phyloP scores from a whole-genome alignment of 2,329 filamentous ascomycete species.

The Fusarium luffae region DNA sequence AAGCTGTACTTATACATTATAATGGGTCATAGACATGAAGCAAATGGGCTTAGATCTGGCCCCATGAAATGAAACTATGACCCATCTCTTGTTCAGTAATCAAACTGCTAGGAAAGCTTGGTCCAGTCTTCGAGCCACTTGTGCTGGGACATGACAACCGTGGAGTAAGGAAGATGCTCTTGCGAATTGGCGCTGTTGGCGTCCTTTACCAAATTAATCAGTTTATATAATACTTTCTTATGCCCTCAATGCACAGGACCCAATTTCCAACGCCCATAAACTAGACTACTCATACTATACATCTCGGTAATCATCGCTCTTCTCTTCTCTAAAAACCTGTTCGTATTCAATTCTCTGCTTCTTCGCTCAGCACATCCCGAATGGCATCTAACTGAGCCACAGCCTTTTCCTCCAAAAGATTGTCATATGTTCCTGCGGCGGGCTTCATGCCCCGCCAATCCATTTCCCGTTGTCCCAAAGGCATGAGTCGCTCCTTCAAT shows the following conservation, averaged over 20 bases:
- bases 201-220: constrained; percentile 14
- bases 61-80: constrained; percentile 20
- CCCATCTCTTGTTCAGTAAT: constrained; percentile 18
- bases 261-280: constrained; percentile 43
- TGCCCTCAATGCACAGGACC: constrained; percentile 40
- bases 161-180: neutral
- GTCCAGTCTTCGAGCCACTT: neutral
- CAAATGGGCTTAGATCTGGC: constrained; percentile 4
- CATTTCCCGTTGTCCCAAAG: constrained; percentile 77
- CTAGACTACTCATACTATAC: constrained; percentile 43
- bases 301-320: constrained; percentile 33
- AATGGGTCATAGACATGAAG: constrained; percentile 29
- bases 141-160: neutral
- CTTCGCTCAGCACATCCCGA: constrained; percentile 65
- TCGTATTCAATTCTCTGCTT: constrained; percentile 53
- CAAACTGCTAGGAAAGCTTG: neutral
- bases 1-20: constrained; percentile 44
- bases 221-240: constrained; percentile 16
- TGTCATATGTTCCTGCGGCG: constrained; percentile 61
- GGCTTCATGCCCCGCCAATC: constrained; percentile 65
- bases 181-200: neutral
- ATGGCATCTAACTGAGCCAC: constrained; percentile 74
- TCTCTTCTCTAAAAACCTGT: constrained; percentile 16
- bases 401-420: constrained; percentile 79
- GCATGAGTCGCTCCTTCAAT: constrained; percentile 77